Conservation (phyloP, 2,329 filamentous ascomycete genomes). For the Cladosporium sp. region DNA sequence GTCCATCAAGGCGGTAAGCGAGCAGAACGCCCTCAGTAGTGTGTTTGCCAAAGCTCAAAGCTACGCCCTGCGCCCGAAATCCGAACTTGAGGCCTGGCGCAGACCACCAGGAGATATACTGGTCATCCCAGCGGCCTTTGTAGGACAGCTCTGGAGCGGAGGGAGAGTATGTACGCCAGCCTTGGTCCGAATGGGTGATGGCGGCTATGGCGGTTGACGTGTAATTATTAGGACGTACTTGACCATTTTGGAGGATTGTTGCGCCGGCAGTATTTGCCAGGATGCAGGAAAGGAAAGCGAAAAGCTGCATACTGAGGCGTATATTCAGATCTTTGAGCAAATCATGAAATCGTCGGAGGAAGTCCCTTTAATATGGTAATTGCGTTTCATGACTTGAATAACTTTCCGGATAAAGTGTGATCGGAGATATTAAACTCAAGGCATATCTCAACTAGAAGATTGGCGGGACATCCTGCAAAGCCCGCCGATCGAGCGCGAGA, state of each 20-base stretch:
- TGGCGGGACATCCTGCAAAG: too few relatives aligned
- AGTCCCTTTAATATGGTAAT: too few relatives aligned
- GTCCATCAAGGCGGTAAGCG: slow-evolving; percentile 54
- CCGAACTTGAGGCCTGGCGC: slow-evolving; percentile 53
- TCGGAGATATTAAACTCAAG: too few relatives aligned
- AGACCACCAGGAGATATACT: slow-evolving; percentile 51
- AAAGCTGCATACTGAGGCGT: neutral
- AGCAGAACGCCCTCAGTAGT: slow-evolving; percentile 50
- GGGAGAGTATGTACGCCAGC: slow-evolving; percentile 48
- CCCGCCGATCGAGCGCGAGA: too few relatives aligned
- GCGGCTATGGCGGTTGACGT: slow-evolving; percentile 35
- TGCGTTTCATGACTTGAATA: too few relatives aligned
- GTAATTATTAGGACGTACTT: slow-evolving; percentile 36
- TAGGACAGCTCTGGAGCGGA: slow-evolving; percentile 55
- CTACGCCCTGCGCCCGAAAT: slow-evolving; percentile 51
- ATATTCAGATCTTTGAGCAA: too few relatives aligned
- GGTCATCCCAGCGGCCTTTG: slow-evolving; percentile 60
- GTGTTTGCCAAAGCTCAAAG: slow-evolving; percentile 51
- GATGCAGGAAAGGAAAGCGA: neutral
- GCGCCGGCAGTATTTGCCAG: slow-evolving; percentile 17
- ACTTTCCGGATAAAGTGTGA: too few relatives aligned
- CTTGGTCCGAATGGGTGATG: slow-evolving; percentile 29
- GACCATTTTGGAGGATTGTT: slow-evolving; percentile 43
- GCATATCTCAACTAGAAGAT: too few relatives aligned
- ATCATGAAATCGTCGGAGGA: neutral